Conservation (phyloP, 257 asterid genomes). For the Petrea volubilis region DNA sequence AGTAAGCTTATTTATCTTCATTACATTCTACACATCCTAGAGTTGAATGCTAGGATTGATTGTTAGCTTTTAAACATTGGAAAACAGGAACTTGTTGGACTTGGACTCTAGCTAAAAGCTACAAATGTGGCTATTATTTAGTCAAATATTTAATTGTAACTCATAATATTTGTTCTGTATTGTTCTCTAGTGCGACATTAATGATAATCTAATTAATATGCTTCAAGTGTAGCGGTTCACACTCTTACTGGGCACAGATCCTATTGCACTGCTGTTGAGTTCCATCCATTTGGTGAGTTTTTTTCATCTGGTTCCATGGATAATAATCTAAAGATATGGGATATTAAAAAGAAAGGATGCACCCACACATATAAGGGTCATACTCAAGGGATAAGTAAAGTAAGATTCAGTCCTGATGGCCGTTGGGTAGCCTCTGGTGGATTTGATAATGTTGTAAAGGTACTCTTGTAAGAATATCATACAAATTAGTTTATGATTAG, state of each 20-base stretch:
- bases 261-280: constrained; percentile 92
- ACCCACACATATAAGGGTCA: constrained; percentile 96
- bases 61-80: constrained; percentile 6
- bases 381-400: constrained; percentile 89
- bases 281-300: constrained; percentile 98
- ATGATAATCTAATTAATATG: constrained; percentile 38
- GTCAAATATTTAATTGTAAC: too few relatives aligned
- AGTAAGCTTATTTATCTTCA: constrained; percentile 47
- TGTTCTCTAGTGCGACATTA: too few relatives aligned
- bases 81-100: neutral
- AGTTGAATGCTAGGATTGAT: constrained; percentile 1
- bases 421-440: constrained; percentile 99
- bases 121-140: too few relatives aligned
- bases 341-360: constrained; percentile 97
- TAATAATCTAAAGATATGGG: constrained; percentile 95
- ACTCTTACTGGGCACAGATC: constrained; percentile 97
- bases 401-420: constrained; percentile 96
- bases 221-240: constrained; percentile 88
- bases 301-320: constrained; percentile 99
- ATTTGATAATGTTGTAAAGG: constrained; percentile 93
- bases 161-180: neutral
- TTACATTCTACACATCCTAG: neutral
- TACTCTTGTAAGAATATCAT: constrained; percentile 27
- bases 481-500: constrained; percentile 5
- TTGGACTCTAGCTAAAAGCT: neutral